Percentiles rank a stretch among this genome's conserved stretches.
Conservation (phyloP, 169 alveolate genomes). For the Cryptosporidium felis region DNA sequence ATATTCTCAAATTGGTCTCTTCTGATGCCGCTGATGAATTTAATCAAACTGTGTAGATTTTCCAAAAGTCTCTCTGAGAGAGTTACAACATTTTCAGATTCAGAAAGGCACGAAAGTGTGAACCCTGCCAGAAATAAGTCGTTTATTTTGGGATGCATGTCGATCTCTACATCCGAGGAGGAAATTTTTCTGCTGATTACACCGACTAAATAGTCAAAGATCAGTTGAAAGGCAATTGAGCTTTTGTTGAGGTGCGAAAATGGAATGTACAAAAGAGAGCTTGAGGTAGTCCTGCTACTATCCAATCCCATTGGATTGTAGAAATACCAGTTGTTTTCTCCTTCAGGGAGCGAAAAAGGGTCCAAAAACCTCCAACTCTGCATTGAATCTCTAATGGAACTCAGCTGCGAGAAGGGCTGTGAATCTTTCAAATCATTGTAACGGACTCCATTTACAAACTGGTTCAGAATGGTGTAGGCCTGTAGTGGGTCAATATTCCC, state of each 20-base stretch:
- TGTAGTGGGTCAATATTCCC: conserved; percentile 15
- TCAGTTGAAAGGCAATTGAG: not conserved
- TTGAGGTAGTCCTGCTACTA: not conserved
- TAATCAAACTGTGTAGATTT: not conserved
- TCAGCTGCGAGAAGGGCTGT: not conserved
- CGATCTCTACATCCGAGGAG: not conserved
- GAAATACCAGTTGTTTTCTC: not conserved
- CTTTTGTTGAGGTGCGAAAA: not conserved
- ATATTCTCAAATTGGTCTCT: not conserved
- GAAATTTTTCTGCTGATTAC: not conserved
- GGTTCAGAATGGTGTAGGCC: conserved; percentile 1
- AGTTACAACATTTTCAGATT: not conserved
- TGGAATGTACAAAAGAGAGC: conserved; percentile 24
- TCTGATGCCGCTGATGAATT: not conserved
- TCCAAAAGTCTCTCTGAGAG: conserved; percentile 3
- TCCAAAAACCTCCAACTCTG: conserved; percentile 21
- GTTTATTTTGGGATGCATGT: not conserved
- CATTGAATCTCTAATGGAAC: not conserved
- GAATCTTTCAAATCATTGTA: not conserved
- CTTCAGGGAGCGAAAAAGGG: not conserved
- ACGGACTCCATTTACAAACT: not conserved
- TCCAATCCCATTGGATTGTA: not conserved
- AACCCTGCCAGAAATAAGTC: not conserved
- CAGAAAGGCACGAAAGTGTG: not conserved
- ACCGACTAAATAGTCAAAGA: not conserved